Conservation (phyloP, 345 rosid genomes). For the Gossypium turneri region DNA sequence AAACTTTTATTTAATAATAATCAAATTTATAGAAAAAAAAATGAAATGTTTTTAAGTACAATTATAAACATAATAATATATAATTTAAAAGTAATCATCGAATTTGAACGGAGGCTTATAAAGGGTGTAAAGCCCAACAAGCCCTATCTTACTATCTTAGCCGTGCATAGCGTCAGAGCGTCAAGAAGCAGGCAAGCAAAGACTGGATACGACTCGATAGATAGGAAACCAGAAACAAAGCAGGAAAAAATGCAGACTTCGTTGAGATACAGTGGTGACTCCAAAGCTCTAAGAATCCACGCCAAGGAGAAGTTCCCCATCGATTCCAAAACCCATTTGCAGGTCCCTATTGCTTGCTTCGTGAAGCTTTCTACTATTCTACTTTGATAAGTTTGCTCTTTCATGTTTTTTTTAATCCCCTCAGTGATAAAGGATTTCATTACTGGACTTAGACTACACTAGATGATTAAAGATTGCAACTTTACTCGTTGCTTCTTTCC, state of each 20-base stretch:
- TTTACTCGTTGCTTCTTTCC: background rate
- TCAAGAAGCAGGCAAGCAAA: background rate
- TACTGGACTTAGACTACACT: background rate
- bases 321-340: slow-evolving; percentile 60
- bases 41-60: too few relatives aligned
- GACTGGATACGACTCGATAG: background rate
- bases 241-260: slow-evolving; percentile 65
- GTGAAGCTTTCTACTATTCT: background rate
- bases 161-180: background rate
- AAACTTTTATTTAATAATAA: too few relatives aligned
- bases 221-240: background rate
- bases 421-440: background rate
- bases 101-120: background rate
- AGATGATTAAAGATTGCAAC: background rate
- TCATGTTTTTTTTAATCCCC: background rate
- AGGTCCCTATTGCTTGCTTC: slow-evolving; percentile 37
- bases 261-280: slow-evolving; percentile 56
- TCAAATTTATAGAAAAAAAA: too few relatives aligned
- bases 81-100: background rate
- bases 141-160: background rate
- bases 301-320: slow-evolving; percentile 74
- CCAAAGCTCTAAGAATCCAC: slow-evolving; percentile 68
- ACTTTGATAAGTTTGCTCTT: background rate
- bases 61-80: too few relatives aligned
- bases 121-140: background rate